Evolutionary conservation across 2,329 filamentous ascomycete species (phyloP), one percentile per base, ranked within the genome.

Genomic region (Penicillium sp.): DNA sequence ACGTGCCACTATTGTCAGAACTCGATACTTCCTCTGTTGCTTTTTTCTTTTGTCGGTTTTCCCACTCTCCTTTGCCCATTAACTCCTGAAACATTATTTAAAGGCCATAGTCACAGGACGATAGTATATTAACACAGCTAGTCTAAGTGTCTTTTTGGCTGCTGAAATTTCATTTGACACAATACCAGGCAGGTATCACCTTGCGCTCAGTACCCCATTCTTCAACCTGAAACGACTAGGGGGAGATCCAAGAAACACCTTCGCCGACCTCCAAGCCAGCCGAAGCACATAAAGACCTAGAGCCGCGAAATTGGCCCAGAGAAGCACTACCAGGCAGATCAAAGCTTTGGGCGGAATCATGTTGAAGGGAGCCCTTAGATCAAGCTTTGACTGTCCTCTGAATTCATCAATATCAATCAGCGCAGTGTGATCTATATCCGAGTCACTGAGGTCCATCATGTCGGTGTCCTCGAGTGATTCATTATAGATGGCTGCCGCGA

Each of bases 231-330:
- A 7, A 34, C 31, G 31, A 34, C 31, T 4, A 11, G 31, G 4
- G 1, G 49, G 31, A 34, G 44, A 24, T 13, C 43, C 48, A n/a
- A 59, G 36, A 8, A 57, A 16, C 2, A 14, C 42, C 14, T 22
- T 42, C 5, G 52, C 13, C 2, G 57, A 51, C 22, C 46, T 54
- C 54, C 44, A 53, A 7, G 38, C 52, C 14, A 51, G 45, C 5
- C 59, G 39, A 14, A 61, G 24, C 16, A 63, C 38, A 49, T 64
- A 63, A 32, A 61, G 14, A 13, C 51, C 55, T 38, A 63, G 21
- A 16, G 40, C 44, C 5, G 40, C 43, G 49, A 61, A 47, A 21
- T 60, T 61, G 4, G 45, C 9, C 62, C 62, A 64, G 10, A 59
- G 10, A 3, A 55, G 11, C 3, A 27, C 27, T 13, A 53, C 55